Base-by-base conservation (phyloP, 768 basidiomycete species). In the Tulasnella sp. region DNA sequence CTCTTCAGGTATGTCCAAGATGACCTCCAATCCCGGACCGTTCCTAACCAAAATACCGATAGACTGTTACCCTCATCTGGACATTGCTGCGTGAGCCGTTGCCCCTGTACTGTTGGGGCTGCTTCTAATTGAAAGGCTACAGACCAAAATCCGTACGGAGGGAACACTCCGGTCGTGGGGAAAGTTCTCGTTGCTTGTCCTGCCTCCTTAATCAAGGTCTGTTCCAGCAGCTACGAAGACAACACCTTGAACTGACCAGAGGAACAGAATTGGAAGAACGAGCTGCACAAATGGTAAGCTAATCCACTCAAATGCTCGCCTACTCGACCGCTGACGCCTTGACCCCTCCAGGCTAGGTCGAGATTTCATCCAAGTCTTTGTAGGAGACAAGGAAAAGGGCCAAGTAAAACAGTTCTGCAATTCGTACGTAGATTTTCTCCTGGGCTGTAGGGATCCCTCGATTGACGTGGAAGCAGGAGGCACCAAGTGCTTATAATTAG, bases 101-200 rank as follows among this genome's bases (percentile, higher is more conserved):
- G 74, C 39, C 42, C 16, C 27, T 71, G 5, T 38, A 24, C 3
- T 3, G 31, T 31, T 36, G n/a, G 19, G 18, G 39, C n/a, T 40
- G 73, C 34, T 74, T 68, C 62, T 68, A 31, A 74, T 40, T 1
- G 38, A 46, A 75, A 46, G 2, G 27, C 27, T 5, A 0, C 82
- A 97, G 95, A 92, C 84, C 96, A 98, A 86, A 96, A 92, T 83
- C 93, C 93, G 4, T 96, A 94, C 83, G 88, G 88, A 1, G 89
- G 88, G 3, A 85, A 84, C 38, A 86, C 86, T 5, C 87, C 91
- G 18, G 87, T 87, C 9, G 88, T 94, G 10, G 90, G 93, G 80
- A 98, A 97, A 85, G 94, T 91, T 14, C 86, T 99, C 79, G 92
- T 99, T 80, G 98, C 96, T 44, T 98, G 97, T 83, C 98, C 98